Conservation (phyloP, 305 asterid genomes). For the Ajuga reptans region DNA sequence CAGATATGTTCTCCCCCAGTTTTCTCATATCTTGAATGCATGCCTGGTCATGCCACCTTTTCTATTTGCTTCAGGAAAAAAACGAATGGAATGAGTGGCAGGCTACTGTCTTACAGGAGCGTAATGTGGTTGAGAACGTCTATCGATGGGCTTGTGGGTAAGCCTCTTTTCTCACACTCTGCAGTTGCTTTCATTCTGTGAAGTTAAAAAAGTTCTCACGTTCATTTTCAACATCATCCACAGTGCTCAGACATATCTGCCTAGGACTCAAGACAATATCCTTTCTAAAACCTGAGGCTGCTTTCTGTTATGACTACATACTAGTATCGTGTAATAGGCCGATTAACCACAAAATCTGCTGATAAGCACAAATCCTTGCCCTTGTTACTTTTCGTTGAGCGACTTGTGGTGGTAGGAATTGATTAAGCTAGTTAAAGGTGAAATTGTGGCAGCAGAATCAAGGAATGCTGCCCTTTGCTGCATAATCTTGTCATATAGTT, state of each 20-base stretch:
- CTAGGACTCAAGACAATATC: not conserved
- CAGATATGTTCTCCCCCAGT: not conserved
- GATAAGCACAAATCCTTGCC: no score
- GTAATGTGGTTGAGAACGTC: conserved; percentile 74
- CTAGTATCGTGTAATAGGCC: no score
- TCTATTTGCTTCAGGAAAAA: conserved; percentile 48
- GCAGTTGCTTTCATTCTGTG: not conserved
- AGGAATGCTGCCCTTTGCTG: no score
- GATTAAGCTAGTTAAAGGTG: no score
- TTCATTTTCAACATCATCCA: not conserved
- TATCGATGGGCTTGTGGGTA: conserved; percentile 98
- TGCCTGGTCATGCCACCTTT: conserved; percentile 6
- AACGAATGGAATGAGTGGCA: conserved; percentile 80
- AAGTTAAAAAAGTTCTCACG: not conserved
- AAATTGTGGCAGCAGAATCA: no score
- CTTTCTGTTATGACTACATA: not conserved
- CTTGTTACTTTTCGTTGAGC: no score
- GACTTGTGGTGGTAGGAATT: no score
- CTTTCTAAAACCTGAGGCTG: not conserved
- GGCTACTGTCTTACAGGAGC: conserved; percentile 67
- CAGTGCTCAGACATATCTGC: conserved; percentile 15
- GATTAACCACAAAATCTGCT: no score
- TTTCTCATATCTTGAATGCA: not conserved
- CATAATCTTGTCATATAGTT: no score
- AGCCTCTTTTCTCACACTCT: conserved; percentile 25